Evolutionary conservation across 2,329 filamentous ascomycete genomes (phyloP), one percentile per base, ranked within the genome.

Genomic region (Scedosporium minutisporum): DNA sequence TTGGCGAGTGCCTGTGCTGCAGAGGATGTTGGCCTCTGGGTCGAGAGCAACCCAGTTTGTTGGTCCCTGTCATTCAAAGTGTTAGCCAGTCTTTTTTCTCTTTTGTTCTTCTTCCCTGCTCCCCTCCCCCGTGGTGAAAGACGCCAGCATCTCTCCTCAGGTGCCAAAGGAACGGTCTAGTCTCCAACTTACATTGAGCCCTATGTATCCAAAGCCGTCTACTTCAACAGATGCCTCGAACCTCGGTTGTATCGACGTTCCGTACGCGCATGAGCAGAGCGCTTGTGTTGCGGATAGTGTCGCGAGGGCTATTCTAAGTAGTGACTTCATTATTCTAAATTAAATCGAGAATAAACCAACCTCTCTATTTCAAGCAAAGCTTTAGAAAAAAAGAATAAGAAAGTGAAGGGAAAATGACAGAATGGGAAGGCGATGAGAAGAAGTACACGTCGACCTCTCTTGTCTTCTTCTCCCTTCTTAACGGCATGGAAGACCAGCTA

Each of bases 1-100:
- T 70, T 86, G 83, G 60, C 75, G 71, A n/a, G 66, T 74, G 38
- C 83, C 82, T 2, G 69, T 72, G 53, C 76, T 77, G 69, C 83
- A 86, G 10, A 74, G 69, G 9, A 69, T 68, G 69, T 83, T 82
- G 18, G 60, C 60, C 27, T 65, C 65, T 16, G 73, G 72, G 58
- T 75, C 71, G 29, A 84, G 72, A 4, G 72, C 71, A 41, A 78
- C 75, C 82, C 82, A 85, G 70, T 80, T 81, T 63, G 82, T 71
- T 0, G 82, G 82, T 4, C 82, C 82, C 51, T 72, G 33, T n/a
- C 18, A 23, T 25, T 48, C 3, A 5, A 7, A 23, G 18, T 55
- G 51, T 55, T 55, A 55, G 44, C 44, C 44, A 21, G 3, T 38
- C 10, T 38, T 38, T 38, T 38, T 10, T 14, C 33, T 38, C 33